Evolutionary conservation across 306 rosid species (phyloP), one percentile per base, ranked within the genome.

Genomic region (Lithocarpus polystachyus): DNA sequence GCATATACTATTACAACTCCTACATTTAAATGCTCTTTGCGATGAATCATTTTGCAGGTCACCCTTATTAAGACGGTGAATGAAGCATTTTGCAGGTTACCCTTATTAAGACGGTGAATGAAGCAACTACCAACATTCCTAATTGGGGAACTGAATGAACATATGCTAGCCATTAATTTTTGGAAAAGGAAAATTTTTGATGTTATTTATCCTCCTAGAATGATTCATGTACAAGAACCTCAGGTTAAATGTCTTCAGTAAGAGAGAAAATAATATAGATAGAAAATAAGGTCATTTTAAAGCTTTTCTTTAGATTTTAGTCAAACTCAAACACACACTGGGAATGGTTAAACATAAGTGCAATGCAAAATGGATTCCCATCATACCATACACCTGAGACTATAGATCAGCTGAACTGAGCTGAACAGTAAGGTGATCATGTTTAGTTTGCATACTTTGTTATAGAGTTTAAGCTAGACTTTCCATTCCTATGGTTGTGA

Each of bases 31-130:
- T 72, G 55, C 40, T 79, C n/a, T 43, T 71, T 73, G 28, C 57
- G n/a, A n/a, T n/a, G n/a, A n/a, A n/a, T n/a, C 33, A 68, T 57
- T 12, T 61, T 89, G 85, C 94, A 93, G 96, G 97, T 84, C 75
- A 93, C 96, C 59, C 94, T 93, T 64, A 90, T 91, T 73, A 91
- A 91, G 91, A 88, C 89, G 95, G 90, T 89, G n/a, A n/a, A n/a
- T n/a, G n/a, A n/a, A n/a, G n/a, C n/a, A n/a, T n/a, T n/a, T n/a
- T n/a, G n/a, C n/a, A n/a, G n/a, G n/a, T n/a, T n/a, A n/a, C n/a
- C n/a, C n/a, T n/a, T n/a, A n/a, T n/a, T n/a, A n/a, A n/a, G n/a
- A n/a, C n/a, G n/a, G n/a, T n/a, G 89, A 94, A 94, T 65, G 97
- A 92, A 84, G 98, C 98, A 60, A 80, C 88, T 68, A 96, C 94